Evolutionary conservation across 2,329 filamentous ascomycete genomes (phyloP).

Genomic region (Talaromyces sp.): DNA sequence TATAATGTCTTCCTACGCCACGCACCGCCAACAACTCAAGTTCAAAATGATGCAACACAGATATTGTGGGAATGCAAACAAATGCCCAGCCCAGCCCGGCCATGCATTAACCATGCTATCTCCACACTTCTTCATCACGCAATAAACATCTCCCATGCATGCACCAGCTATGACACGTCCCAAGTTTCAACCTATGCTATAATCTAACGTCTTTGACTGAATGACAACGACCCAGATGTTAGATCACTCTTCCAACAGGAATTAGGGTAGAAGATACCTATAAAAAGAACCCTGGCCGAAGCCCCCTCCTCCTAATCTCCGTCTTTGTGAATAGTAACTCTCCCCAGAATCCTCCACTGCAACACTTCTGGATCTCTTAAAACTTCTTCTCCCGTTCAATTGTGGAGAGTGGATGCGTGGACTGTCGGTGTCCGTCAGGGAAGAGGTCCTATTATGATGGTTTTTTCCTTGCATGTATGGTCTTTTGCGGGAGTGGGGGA

Average conservation of each 20-base stretch:
- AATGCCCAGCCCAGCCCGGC: too few species aligned
- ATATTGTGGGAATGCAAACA: background rate
- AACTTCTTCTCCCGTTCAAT: background rate
- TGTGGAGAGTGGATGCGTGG: background rate
- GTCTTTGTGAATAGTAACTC: background rate
- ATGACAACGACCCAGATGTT: background rate
- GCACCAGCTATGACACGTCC: background rate
- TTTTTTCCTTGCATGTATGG: background rate
- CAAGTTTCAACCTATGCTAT: background rate
- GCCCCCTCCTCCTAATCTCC: background rate
- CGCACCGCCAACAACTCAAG: background rate
- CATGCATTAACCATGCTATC: background rate
- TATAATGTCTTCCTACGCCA: background rate
- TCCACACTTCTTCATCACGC: background rate
- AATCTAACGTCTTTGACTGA: background rate
- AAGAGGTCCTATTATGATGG: constrained; percentile 6
- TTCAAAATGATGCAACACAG: background rate
- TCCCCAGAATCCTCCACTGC: constrained; percentile 9
- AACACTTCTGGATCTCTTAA: constrained; percentile 11
- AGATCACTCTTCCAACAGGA: background rate
- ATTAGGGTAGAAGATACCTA: constrained; percentile 5
- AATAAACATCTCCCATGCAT: background rate
- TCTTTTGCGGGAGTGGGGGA: background rate
- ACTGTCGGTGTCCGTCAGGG: constrained; percentile 10
- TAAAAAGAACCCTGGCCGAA: constrained; percentile 4